Base-by-base conservation (phyloP, 805 yeast genomes). In the Maudiozyma serrabonitensis region DNA sequence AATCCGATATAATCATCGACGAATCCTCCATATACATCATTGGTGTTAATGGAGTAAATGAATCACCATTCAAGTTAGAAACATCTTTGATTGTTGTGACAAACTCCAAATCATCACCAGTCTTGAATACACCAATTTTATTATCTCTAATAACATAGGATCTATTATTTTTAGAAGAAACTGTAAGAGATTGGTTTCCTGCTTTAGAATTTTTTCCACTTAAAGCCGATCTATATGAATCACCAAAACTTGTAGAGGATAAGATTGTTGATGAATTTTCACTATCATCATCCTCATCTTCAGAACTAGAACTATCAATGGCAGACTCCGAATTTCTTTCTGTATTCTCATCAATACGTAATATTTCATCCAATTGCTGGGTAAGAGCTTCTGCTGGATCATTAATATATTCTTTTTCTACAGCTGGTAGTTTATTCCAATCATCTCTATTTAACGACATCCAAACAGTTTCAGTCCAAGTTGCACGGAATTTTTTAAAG, bases 71-170 rank as follows among this genome's bases (percentile, higher is more conserved):
- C 12, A 79, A 67, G 25, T 75, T 72, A 26, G 75, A 62, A 32
- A 89, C 62, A 53, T 80, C 75, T 41, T 77, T 77, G 51, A 89
- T 84, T 0, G 95, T 78, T 4, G 95, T 80, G 19, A 77, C 69
- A 58, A 77, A 87, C 50, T 80, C 77, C 45, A 88, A 71, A 40
- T 74, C 77, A 23, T 46, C 46, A 39, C 46, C 53, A 21, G 81
- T 75, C 57, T 75, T 82, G 68, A 88, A 87, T 5, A 89, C 89
- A 34, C 96, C 96, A 49, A 89, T 70, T 54, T 79, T 79, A 62
- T 86, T 71, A 15, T 89, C 95, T 56, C 95, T 79, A 0, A 84
- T 81, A 31, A 89, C 90, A 62, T 77, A 89, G 0, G 95, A 76
- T 35, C 93, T 73, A 58, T 86, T 82, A 56, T 81, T 81, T 49